Base-by-base conservation (phyloP, 108 stramenopile genomes). In the Fragilaria radians region DNA sequence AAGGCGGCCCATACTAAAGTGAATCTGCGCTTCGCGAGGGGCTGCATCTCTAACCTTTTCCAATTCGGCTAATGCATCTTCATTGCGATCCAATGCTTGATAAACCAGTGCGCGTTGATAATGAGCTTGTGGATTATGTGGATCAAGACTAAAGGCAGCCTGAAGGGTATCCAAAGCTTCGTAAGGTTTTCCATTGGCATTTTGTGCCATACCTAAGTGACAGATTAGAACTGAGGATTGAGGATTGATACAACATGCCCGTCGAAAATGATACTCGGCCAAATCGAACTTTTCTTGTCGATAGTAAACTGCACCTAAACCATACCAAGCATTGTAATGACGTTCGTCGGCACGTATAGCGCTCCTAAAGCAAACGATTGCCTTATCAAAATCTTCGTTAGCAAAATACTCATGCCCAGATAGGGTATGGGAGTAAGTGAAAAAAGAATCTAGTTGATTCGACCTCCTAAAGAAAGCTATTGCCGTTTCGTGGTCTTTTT, bases 361-460 rank as follows among this genome's bases (percentile, higher is more conserved):
- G 55, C 82, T 73, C 25, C 95, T 78, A 68, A 88, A 98, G 67
- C 91, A 94, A 9, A 89, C 81, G 17, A 92, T 78, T 21, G 95
- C 95, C 79, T 94, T 94, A 23, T 95, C 95, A 70, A 97, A 96
- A 62, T 97, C 95, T 76, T 97, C 97, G 66, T 95, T 96, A 1
- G 90, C 79, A 62, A 95, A 89, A 72, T 91, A 98, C 65, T 98
- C 97, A 70, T 98, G 95, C 31, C 97, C 97, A 42, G 85, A 95
- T 28, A 98, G 79, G 18, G 96, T 97, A 68, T 96, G 93, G 5
- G 93, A 88, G 68, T 97, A 98, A 21, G 94, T 93, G 70, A 94
- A 97, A 25, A 68, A 59, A 25, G 94, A 86, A 58, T 95, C 92
- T 26, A 98, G 54, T 61, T 89, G 89, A 26, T 96, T 73, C 11